Percentiles rank a stretch among this genome's conserved stretches.
Conservation (phyloP, 2,329 filamentous ascomycete genomes). For the Colletotrichum plurivorum region DNA sequence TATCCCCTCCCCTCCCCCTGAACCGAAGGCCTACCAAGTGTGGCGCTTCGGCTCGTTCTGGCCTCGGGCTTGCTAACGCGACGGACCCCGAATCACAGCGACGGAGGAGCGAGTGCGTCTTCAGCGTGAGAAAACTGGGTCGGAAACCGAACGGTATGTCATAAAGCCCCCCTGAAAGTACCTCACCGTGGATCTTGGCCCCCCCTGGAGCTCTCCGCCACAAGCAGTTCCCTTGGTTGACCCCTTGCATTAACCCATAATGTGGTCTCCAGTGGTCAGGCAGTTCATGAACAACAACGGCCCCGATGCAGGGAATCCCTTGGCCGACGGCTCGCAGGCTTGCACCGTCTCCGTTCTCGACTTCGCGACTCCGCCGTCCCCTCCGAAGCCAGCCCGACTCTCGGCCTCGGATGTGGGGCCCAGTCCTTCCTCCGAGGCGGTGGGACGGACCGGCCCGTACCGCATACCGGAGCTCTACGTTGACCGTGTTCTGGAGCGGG, state of each 20-base stretch:
- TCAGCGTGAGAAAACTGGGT: slow-evolving; percentile 44
- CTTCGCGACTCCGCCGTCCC: slow-evolving; percentile 15
- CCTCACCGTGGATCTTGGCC: too few species aligned
- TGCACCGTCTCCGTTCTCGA: slow-evolving; percentile 27
- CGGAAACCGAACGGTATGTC: slow-evolving; percentile 44
- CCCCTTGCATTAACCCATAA: neutral
- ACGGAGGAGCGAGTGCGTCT: slow-evolving; percentile 44
- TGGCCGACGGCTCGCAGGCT: neutral
- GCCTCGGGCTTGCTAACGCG: neutral
- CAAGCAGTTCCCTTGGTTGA: too few species aligned
- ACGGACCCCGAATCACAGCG: neutral
- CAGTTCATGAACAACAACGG: slow-evolving; percentile 34
- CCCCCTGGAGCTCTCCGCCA: too few species aligned
- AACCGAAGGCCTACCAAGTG: too few species aligned
- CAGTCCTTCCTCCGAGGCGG: neutral
- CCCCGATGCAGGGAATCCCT: neutral
- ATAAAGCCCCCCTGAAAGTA: too few species aligned
- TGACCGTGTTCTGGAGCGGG: slow-evolving; percentile 44
- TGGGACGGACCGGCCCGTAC: slow-evolving; percentile 4
- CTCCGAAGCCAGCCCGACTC: slow-evolving; percentile 2
- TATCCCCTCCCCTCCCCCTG: too few species aligned
- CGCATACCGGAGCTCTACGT: slow-evolving; percentile 46
- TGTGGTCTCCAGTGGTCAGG: slow-evolving; percentile 19
- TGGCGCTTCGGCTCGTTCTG: slow-evolving; percentile 4
- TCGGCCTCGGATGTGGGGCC: neutral